These are phyloP conservation scores for Lepraria neglecta DNA, from an alignment of 495 filamentous ascomycete species.

Conservation along the genomic window DNA sequence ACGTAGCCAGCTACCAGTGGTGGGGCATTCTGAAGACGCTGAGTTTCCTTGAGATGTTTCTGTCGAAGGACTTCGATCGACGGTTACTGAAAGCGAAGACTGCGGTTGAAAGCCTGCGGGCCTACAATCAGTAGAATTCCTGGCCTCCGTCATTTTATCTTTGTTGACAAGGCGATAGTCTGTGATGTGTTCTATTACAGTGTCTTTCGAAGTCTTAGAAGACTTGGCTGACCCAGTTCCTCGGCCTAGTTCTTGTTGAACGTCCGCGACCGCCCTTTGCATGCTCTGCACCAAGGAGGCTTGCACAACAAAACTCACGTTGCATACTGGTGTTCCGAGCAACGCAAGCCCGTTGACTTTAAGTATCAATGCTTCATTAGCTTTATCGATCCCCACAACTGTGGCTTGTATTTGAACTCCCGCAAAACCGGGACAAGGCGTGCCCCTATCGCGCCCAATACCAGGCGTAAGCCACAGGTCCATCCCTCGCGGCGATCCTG, in stretches of 20 bases:
- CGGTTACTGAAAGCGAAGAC: too few relatives aligned
- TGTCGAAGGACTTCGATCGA: too few relatives aligned
- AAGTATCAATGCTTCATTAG: constrained; percentile 11
- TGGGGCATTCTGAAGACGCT: too few relatives aligned
- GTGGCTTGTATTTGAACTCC: constrained; percentile 20
- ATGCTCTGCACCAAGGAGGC: constrained; percentile 11
- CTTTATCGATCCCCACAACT: constrained; percentile 16
- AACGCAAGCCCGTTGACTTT: constrained; percentile 12
- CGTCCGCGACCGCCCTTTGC: constrained; percentile 18
- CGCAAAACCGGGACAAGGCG: constrained; percentile 20
- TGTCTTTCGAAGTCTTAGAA: too few relatives aligned
- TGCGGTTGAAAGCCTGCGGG: too few relatives aligned
- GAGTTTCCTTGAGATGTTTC: too few relatives aligned
- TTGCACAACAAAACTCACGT: constrained; percentile 20
- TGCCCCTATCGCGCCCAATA: constrained; percentile 2
- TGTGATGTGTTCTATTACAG: not conserved
- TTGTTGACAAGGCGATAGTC: too few relatives aligned
- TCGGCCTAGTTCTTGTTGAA: not conserved
- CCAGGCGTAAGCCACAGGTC: constrained; percentile 9
- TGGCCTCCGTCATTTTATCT: too few relatives aligned
- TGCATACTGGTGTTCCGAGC: constrained; percentile 5
- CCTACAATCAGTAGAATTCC: too few relatives aligned
- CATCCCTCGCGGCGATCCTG: not conserved
- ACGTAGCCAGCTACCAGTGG: constrained; percentile 9
- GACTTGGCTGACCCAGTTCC: not conserved